These are phyloP conservation scores for Saccharomyces hybrid DNA, from an alignment of 1,139 yeast species.

Conservation along the genomic window DNA sequence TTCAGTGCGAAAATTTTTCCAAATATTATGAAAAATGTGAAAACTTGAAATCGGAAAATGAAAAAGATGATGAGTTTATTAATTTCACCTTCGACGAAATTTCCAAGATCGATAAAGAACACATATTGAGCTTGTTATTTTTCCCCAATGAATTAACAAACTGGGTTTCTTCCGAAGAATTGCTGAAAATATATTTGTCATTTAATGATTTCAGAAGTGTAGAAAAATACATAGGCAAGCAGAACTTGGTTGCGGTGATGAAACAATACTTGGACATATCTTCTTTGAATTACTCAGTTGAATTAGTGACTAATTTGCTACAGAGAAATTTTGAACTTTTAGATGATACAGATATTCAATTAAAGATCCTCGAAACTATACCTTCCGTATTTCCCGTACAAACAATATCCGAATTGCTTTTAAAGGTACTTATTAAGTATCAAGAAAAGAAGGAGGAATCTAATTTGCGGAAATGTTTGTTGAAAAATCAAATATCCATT, in stretches of 20 bases:
- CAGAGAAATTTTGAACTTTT: constrained; percentile 14
- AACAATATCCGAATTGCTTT: constrained; percentile 13
- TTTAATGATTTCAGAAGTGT: constrained; percentile 25
- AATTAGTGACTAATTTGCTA: constrained; percentile 15
- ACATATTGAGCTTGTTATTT: constrained; percentile 17
- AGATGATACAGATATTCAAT: constrained; percentile 6
- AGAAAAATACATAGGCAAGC: constrained; percentile 12
- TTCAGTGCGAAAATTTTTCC: constrained; percentile 8
- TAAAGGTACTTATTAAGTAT: constrained; percentile 12
- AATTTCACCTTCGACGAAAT: constrained; percentile 7
- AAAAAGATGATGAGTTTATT: constrained; percentile 3
- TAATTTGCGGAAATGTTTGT: constrained; percentile 20
- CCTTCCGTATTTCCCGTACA: constrained; percentile 17
- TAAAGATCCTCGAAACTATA: constrained; percentile 12
- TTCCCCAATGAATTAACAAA: constrained; percentile 7
- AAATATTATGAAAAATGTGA: constrained; percentile 10
- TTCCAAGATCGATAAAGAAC: constrained; percentile 16
- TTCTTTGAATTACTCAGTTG: constrained; percentile 8
- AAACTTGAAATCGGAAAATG: constrained; percentile 7
- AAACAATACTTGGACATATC: constrained; percentile 13
- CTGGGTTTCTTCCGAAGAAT: constrained; percentile 8
- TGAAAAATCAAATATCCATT: constrained; percentile 16
- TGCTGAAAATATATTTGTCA: constrained; percentile 11
- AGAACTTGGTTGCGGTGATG: constrained; percentile 16
- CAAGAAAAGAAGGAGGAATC: constrained; percentile 8